A percentile compares a stretch with the other conserved stretches of the same genome.
Evolutionary conservation across 768 basidiomycete genomes (phyloP).

Genomic region (Lactarius deliciosus): DNA sequence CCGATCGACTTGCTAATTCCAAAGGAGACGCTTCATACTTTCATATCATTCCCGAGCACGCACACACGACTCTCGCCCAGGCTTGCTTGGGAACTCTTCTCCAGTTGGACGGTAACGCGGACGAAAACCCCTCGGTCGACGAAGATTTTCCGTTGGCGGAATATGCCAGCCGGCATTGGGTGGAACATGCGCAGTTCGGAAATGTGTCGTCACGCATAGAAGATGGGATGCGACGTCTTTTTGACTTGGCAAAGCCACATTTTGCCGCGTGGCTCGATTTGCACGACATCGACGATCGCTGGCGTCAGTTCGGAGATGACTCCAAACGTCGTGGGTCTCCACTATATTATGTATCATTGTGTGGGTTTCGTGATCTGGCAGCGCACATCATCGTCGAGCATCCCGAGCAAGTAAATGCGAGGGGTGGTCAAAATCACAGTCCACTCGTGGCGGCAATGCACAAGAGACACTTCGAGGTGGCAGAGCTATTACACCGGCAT

Average conservation of each 20-base stretch:
- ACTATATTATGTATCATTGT: not conserved
- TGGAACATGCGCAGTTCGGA: not conserved
- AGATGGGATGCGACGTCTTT: not conserved
- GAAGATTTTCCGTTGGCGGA: not conserved
- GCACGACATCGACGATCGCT: not conserved
- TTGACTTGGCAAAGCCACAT: not conserved
- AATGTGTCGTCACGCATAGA: not conserved
- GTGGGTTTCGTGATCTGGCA: not conserved
- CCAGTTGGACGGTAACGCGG: not conserved
- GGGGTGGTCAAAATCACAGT: not conserved
- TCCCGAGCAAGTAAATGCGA: not conserved
- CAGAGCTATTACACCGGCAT: not conserved
- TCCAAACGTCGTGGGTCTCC: not conserved
- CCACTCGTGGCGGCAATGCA: not conserved
- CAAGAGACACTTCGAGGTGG: not conserved
- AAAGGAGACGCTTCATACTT: not conserved
- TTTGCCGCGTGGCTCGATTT: not conserved
- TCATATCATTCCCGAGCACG: not conserved
- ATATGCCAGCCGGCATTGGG: not conserved
- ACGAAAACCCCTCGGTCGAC: not conserved
- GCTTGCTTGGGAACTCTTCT: not conserved
- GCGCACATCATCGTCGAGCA: not conserved
- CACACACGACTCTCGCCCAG: not conserved
- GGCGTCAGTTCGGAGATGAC: fast-evolving
- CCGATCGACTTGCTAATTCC: not conserved